Conservation (phyloP, 176 grass and related monocot genomes). For the Oryza longistaminata region DNA sequence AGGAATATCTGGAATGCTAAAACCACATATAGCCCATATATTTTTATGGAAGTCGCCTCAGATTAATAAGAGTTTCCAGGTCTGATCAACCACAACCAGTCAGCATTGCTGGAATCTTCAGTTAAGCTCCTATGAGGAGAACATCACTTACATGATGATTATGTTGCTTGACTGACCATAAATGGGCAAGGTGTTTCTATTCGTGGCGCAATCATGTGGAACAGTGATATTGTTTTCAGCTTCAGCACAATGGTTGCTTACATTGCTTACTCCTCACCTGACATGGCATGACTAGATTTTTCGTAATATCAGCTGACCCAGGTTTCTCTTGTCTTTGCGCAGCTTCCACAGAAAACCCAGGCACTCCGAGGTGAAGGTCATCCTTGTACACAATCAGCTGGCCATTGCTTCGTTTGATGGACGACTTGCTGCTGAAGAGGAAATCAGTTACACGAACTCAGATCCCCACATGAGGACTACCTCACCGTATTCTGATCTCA, state of each 20-base stretch:
- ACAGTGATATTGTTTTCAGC: background rate
- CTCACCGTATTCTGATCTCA: background rate
- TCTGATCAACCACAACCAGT: background rate
- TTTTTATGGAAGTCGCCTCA: slow-evolving; percentile 8
- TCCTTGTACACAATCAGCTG: background rate
- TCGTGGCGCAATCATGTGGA: background rate
- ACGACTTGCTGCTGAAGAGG: background rate
- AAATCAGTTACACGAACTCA: background rate
- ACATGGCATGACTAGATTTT: background rate
- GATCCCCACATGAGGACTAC: background rate
- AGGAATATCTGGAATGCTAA: slow-evolving; percentile 59
- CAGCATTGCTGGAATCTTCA: background rate
- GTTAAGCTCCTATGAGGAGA: background rate
- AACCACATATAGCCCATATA: background rate
- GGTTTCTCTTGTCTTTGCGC: slow-evolving; percentile 2
- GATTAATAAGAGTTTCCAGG: background rate
- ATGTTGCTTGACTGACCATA: background rate
- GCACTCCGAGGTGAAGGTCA: background rate
- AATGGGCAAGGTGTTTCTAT: background rate
- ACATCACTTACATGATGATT: background rate
- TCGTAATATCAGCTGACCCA: background rate
- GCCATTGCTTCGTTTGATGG: background rate
- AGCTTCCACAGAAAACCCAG: background rate
- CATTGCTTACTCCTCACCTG: background rate
- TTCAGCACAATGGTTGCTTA: background rate